Evolutionary conservation across 2,329 filamentous ascomycete species (phyloP), one percentile per base, ranked within the genome.

Genomic region (Nannizziopsis barbatae): DNA sequence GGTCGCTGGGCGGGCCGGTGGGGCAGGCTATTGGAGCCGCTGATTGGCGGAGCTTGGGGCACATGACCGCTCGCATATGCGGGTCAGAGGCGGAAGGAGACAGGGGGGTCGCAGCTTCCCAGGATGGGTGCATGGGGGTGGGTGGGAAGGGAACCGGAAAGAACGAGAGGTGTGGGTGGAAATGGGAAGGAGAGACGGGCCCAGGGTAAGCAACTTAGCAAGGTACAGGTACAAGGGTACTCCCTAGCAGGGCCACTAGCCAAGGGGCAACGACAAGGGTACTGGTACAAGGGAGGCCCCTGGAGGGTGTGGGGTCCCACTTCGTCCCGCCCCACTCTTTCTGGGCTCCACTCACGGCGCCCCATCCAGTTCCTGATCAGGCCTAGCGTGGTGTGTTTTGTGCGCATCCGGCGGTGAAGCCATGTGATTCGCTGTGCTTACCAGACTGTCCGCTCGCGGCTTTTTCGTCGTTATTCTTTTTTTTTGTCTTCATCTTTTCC

Each of bases 51-150:
- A 41, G 36, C 38, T n/a, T 41, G 45, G 42, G 47, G 14, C 53
- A 55, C 52, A 52, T 55, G 53, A 55, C 52, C 52, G 36, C 32
- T 44, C 27, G 47, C 47, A 41, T 53, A 55, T 55, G 53, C 53
- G 53, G 53, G 53, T 42, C 52, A 54, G 22, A 55, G 52, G 50
- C 45, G 37, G 53, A 52, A 50, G 45, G 15, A 48, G 30, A n/a
- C 53, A 55, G 52, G 53, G 53, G 54, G 52, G 43, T 14, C 31
- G 51, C 27, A 18, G 22, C 22, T 27, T 27, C 22, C 22, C 22
- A 27, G 22, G 22, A 27, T 27, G 22, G n/a, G 3, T 27, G 22
- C n/a, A n/a, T n/a, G 22, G 7, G 22, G 22, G 22, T 27, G 22
- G 22, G 22, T 27, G 22, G 22, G 22, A 27, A 27, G 7, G 7